Base-by-base conservation (phyloP, 2,329 filamentous ascomycete genomes). In the Paraphaeosphaeria minitans region DNA sequence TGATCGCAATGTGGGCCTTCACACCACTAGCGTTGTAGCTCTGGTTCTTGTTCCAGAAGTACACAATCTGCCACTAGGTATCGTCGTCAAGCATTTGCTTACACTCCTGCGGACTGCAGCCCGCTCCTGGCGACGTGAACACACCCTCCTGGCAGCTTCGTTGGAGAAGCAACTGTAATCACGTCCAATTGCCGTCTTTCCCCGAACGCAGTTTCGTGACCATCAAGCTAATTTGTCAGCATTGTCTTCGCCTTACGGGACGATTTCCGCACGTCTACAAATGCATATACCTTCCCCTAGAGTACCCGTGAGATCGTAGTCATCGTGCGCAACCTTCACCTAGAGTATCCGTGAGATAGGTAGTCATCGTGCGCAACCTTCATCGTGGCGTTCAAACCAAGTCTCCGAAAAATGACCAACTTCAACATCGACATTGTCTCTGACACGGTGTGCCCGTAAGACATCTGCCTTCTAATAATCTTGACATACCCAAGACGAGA, bases 371-470 rank as follows among this genome's bases (percentile, higher is more conserved):
- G 4, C 16, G 4, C n/a, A 42, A 29, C 50, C 48, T 65, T 65
- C 73, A 75, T 56, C 60, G 66, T 76, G 74, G 74, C 74, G 59
- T 70, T 76, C 64, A 69, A 55, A 70, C 46, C 61, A 54, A 74
- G 61, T 54, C 19, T 75, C 33, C 66, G 63, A 64, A 75, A 52
- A 56, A 78, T 78, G 75, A 77, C 75, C 21, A 86, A 87, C 68
- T 91, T 93, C 80, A 85, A 87, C 61, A 90, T 96, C 77, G 86
- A 89, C 59, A 85, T 76, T 48, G 87, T 93, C 58, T 91, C 86
- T n/a, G 93, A 96, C 78, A 90, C 87, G 2, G 85, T 95, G 66
- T 96, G 92, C 74, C 90, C 91, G 66, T 85, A 81, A 69, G 81
- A 67, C 31, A 37, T 41, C 48, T 29, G 19, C 7, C 31, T 51